Conservation (phyloP, 2,329 filamentous ascomycete genomes). For the Beauveria sp. region DNA sequence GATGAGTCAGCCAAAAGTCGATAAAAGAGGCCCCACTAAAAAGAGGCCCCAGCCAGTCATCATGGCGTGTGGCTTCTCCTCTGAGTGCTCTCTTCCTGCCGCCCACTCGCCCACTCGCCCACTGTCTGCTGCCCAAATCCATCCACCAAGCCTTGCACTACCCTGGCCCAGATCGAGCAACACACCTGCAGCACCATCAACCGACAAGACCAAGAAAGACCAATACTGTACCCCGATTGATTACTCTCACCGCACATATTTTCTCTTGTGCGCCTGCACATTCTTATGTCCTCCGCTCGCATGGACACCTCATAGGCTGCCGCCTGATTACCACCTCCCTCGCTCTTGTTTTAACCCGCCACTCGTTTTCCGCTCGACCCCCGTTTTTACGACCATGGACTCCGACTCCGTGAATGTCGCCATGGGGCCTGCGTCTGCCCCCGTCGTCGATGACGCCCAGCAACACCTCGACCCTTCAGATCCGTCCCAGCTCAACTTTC, state of each 20-base stretch:
- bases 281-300: conserved; percentile 10
- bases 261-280: not conserved
- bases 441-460: conserved; percentile 20
- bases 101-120: not conserved
- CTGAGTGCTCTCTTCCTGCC: conserved; percentile 2
- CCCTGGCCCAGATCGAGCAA: conserved; percentile 10
- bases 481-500: conserved; percentile 31
- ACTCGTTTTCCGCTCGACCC: conserved; percentile 5
- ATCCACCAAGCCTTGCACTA: conserved; percentile 6
- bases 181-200: conserved; percentile 10
- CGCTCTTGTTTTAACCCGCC: conserved; percentile 3
- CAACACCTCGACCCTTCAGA: conserved; percentile 30
- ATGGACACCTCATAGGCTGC: conserved; percentile 30
- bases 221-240: conserved; percentile 2
- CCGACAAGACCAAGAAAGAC: not conserved
- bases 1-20: not conserved
- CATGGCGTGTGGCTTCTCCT: not conserved
- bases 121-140: not conserved
- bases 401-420: not conserved
- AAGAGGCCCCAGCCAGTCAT: not conserved
- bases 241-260: not conserved
- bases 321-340: conserved; percentile 20
- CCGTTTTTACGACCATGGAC: conserved; percentile 2
- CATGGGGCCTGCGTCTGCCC: conserved; percentile 7
- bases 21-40: not conserved